These are phyloP conservation scores for Colletotrichum siamense DNA, from an alignment of 2,329 filamentous ascomycete species.

Conservation along the genomic window DNA sequence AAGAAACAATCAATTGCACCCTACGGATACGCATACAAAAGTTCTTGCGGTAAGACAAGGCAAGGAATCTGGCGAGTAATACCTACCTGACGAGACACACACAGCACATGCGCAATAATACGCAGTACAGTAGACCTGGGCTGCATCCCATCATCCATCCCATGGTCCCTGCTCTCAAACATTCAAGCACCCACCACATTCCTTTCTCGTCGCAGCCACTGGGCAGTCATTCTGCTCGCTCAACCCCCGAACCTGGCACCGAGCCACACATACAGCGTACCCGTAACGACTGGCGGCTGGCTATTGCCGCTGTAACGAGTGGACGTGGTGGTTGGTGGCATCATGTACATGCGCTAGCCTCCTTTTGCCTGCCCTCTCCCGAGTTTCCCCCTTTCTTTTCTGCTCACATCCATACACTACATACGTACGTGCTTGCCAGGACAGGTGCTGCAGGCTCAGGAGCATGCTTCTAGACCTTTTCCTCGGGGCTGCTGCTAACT, in stretches of 20 bases:
- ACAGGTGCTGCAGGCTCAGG: background rate
- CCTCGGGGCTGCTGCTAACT: background rate
- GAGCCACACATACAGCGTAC: background rate
- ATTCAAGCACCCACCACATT: background rate
- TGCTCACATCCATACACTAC: background rate
- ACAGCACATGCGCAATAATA: background rate
- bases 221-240: conserved; percentile 15
- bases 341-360: background rate
- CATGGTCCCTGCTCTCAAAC: background rate
- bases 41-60: background rate
- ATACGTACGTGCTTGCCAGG: background rate
- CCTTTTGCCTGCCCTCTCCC: background rate
- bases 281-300: background rate
- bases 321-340: background rate
- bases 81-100: background rate
- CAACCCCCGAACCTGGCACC: background rate
- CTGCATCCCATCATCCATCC: background rate
- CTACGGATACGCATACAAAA: background rate
- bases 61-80: background rate
- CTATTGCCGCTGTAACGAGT: background rate
- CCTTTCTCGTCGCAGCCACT: background rate
- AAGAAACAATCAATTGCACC: background rate
- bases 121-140: background rate
- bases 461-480: conserved; percentile 18
- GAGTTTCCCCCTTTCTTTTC: background rate